Evolutionary conservation across 257 asterid species (phyloP).

Genomic region (Euphrasia confusa): DNA sequence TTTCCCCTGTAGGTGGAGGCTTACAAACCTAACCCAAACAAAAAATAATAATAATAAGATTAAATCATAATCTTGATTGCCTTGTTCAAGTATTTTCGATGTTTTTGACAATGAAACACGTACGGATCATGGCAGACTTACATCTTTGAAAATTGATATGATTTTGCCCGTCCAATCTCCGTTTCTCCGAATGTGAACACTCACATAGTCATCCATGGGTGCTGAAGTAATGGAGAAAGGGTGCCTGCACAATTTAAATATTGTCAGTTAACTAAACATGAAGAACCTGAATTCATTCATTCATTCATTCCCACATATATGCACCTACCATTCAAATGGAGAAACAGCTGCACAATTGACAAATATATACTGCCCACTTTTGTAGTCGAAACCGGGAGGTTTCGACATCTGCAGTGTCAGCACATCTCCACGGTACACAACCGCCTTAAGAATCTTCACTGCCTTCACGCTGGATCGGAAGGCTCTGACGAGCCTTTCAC

Average conservation of each 20-base stretch:
- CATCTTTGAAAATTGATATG: slow-evolving; percentile 29
- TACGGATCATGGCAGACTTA: too few relatives aligned
- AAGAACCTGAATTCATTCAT: neutral
- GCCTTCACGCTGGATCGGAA: slow-evolving; percentile 69
- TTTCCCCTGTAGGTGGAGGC: slow-evolving; percentile 78
- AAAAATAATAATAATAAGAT: slow-evolving; percentile 8
- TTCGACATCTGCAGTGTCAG: slow-evolving; percentile 81
- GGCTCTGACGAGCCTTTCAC: slow-evolving; percentile 65
- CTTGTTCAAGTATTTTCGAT: too few relatives aligned
- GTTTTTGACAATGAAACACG: too few relatives aligned
- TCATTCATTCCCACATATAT: neutral
- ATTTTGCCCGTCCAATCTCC: slow-evolving; percentile 94
- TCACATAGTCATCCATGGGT: slow-evolving; percentile 71
- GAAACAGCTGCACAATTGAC: slow-evolving; percentile 92
- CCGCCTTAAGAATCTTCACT: slow-evolving; percentile 79
- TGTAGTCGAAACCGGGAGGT: slow-evolving; percentile 80
- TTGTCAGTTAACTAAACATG: neutral
- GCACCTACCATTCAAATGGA: slow-evolving; percentile 82
- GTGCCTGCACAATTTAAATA: slow-evolving; percentile 52
- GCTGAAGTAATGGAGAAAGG: slow-evolving; percentile 90
- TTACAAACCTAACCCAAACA: slow-evolving; percentile 56
- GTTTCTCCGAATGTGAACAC: slow-evolving; percentile 73
- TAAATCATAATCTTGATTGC: too few relatives aligned
- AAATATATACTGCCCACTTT: slow-evolving; percentile 82
- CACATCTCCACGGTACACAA: slow-evolving; percentile 85